Conservation (phyloP, 352 stramenopile species). For the Peronospora farinosa region DNA sequence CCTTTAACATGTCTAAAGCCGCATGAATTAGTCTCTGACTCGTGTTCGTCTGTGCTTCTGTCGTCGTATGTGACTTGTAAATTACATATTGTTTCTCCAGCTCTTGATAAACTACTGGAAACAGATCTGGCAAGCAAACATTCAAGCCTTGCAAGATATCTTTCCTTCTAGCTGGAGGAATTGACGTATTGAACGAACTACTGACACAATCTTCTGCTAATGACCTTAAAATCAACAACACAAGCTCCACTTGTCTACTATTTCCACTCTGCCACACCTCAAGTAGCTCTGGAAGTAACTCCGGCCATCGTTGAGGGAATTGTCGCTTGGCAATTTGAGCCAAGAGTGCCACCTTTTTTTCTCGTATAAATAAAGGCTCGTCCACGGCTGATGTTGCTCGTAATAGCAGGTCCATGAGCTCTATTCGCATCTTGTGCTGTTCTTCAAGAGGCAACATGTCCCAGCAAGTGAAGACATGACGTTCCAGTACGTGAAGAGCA, state of each 20-base stretch:
- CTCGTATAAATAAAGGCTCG: slow-evolving; percentile 60
- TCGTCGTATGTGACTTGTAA: slow-evolving; percentile 28
- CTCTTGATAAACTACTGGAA: slow-evolving; percentile 66
- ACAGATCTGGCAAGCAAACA: slow-evolving; percentile 56
- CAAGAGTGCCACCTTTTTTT: slow-evolving; percentile 74
- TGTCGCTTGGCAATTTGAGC: slow-evolving; percentile 70
- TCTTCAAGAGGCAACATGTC: slow-evolving; percentile 35
- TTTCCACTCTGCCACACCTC: slow-evolving; percentile 49
- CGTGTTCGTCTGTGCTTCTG: slow-evolving; percentile 15
- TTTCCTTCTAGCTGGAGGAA: slow-evolving; percentile 63
- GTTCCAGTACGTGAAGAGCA: slow-evolving; percentile 70
- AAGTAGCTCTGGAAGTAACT: slow-evolving; percentile 57
- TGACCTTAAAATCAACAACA: slow-evolving; percentile 65
- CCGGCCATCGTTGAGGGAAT: slow-evolving; percentile 77
- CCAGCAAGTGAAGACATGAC: slow-evolving; percentile 60
- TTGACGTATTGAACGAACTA: slow-evolving; percentile 72
- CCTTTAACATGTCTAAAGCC: slow-evolving; percentile 63
- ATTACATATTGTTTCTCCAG: slow-evolving; percentile 62
- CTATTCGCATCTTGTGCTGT: slow-evolving; percentile 40
- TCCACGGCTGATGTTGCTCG: slow-evolving; percentile 7
- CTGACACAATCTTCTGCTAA: slow-evolving; percentile 77
- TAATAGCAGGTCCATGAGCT: slow-evolving; percentile 59
- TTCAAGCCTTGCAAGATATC: slow-evolving; percentile 78
- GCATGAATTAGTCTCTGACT: slow-evolving; percentile 59
- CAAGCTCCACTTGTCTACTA: slow-evolving; percentile 48